Evolutionary conservation across 2,329 filamentous ascomycete genomes (phyloP), one percentile per base, ranked within the genome.

Genomic region (Curvularia sp.): DNA sequence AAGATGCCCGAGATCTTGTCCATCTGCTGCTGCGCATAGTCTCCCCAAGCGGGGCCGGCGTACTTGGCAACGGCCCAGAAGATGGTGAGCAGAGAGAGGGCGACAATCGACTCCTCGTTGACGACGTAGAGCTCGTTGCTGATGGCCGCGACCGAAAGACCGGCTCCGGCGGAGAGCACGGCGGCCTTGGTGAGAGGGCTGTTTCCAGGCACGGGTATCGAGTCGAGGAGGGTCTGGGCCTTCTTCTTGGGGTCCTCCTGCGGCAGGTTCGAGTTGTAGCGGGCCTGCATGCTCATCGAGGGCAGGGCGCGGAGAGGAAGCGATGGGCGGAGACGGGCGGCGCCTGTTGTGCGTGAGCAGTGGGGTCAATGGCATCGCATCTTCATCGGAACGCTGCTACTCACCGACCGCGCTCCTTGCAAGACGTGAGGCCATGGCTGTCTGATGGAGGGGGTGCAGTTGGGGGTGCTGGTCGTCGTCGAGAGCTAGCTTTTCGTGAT

Each of bases 111-210:
- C 86, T 99, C 95, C 86, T 99, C 95, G 85, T 99, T 99, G 83
- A 99, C 86, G 79, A 99, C 93, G 83, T 97, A 98, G 85, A 98
- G 93, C 88, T 99, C 95, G 84, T 96, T 99, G 89, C 91, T 96
- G 83, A 99, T 93, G 76, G 93, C 95, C 78, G 95, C 96, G 80
- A 96, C 87, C 75, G 91, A 93, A 73, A 96, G 82, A 83, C 91
- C 94, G 75, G 95, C 92, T 67, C 90, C 89, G 74, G 92, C 93
- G 77, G 94, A 98, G 75, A 99, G 90, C 78, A 97, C 94, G 76
- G 95, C 95, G 71, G 92, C 93, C 89, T 99, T 99, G 81, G 92
- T 96, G 78, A 96, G 84, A 67, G 97, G 85, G 77, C 86, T 94
- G 87, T 87, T 97, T 73, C 96, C 95, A 75, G 95, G 95, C 48